Evolutionary conservation across 73 alveolate genomes (phyloP).

Genomic region (Tetrahymena thermophila): DNA sequence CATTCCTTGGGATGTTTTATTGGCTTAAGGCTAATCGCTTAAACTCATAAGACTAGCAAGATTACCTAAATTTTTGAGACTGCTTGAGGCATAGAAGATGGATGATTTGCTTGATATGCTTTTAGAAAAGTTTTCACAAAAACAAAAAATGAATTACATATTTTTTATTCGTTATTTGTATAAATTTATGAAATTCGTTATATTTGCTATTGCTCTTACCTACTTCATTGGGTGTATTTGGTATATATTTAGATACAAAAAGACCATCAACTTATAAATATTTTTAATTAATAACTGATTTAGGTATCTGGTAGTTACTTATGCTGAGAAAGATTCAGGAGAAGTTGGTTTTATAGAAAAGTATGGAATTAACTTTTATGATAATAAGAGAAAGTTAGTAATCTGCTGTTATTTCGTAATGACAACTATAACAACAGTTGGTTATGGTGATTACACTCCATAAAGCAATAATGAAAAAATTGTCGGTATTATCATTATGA

Average conservation of each 20-base stretch:
- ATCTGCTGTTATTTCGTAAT: slow-evolving; percentile 78
- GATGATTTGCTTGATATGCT: neutral
- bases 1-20: slow-evolving; percentile 65
- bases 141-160: neutral
- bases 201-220: slow-evolving; percentile 79
- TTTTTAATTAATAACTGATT: neutral
- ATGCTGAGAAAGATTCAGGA: slow-evolving; percentile 16
- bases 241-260: slow-evolving; percentile 41
- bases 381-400: slow-evolving; percentile 52
- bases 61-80: neutral
- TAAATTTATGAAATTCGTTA: slow-evolving; percentile 73
- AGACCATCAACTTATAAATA: neutral
- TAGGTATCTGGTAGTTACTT: slow-evolving; percentile 18
- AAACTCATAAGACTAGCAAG: neutral
- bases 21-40: neutral
- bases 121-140: neutral
- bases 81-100: neutral
- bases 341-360: slow-evolving; percentile 59
- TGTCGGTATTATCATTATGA: slow-evolving; percentile 76
- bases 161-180: slow-evolving; percentile 65
- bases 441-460: slow-evolving; percentile 87
- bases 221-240: slow-evolving; percentile 88
- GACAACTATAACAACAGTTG: slow-evolving; percentile 88
- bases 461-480: slow-evolving; percentile 69
- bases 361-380: slow-evolving; percentile 53